These are phyloP conservation scores for Lumnitzera racemosa DNA, from an alignment of 345 rosid genomes.

Conservation along the genomic window DNA sequence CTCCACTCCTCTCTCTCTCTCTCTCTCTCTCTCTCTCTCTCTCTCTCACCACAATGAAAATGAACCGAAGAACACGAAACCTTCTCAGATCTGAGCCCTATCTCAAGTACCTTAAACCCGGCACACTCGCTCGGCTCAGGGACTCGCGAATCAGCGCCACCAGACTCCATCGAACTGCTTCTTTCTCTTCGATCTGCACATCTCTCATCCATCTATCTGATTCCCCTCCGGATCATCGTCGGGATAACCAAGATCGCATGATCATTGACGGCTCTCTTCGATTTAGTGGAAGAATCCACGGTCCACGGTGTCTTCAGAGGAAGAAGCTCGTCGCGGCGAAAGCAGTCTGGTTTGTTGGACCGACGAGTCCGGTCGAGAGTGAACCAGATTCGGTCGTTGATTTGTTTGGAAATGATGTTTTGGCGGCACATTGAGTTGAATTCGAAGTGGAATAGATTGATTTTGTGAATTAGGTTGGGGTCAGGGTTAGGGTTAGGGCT, in stretches of 20 bases:
- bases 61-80: slow-evolving; percentile 23
- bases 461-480: too few species aligned
- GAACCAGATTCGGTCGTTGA: slow-evolving; percentile 24
- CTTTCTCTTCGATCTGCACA: slow-evolving; percentile 10
- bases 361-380: slow-evolving; percentile 18
- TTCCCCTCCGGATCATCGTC: neutral
- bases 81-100: slow-evolving; percentile 18
- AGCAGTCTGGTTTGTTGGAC: slow-evolving; percentile 16
- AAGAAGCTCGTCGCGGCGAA: slow-evolving; percentile 39
- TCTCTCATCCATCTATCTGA: slow-evolving; percentile 9
- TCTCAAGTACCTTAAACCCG: slow-evolving; percentile 40
- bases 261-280: slow-evolving; percentile 15
- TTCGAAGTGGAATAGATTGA: too few species aligned
- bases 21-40: neutral
- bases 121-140: slow-evolving; percentile 42
- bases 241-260: neutral
- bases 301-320: slow-evolving; percentile 37
- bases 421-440: slow-evolving; percentile 18
- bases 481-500: too few species aligned
- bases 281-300: slow-evolving; percentile 23
- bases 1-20: too few species aligned
- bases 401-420: slow-evolving; percentile 11
- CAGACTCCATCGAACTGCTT: slow-evolving; percentile 27
- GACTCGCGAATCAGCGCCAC: slow-evolving; percentile 41
- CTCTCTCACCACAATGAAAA: slow-evolving; percentile 1